These are phyloP conservation scores for Diddensiella transvaalensis DNA, from an alignment of 805 yeast genomes.

Conservation along the genomic window DNA sequence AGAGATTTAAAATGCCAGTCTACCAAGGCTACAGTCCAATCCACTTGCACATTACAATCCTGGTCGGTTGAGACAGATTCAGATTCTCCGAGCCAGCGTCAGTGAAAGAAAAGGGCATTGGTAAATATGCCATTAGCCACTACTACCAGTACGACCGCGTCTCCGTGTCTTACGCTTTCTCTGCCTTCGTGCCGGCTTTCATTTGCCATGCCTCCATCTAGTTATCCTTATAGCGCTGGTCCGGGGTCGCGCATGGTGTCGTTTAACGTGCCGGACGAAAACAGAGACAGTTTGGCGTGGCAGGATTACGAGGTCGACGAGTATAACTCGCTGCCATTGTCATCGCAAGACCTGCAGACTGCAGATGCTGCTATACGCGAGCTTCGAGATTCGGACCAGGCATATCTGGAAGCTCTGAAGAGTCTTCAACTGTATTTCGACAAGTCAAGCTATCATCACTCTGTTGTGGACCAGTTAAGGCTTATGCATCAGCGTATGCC, in stretches of 20 bases:
- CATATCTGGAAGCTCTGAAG: conserved; percentile 10
- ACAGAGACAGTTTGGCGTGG: neutral
- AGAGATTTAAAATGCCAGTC: too few relatives aligned
- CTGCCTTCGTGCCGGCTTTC: neutral
- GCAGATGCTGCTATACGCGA: conserved; percentile 8
- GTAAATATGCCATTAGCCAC: too few relatives aligned
- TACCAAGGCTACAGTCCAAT: too few relatives aligned
- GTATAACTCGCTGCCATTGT: neutral
- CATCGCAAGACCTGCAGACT: conserved; percentile 2
- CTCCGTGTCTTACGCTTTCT: conserved; percentile 2
- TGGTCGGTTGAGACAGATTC: too few relatives aligned
- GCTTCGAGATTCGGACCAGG: conserved; percentile 10
- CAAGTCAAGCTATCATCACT: neutral
- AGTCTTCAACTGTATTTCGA: conserved; percentile 5
- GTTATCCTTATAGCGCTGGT: neutral
- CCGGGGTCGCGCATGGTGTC: neutral
- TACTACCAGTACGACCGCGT: too few relatives aligned
- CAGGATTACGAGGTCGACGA: neutral
- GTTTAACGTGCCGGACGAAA: neutral
- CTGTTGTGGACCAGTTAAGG: conserved; percentile 4
- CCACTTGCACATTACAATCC: too few relatives aligned
- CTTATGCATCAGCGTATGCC: conserved; percentile 10
- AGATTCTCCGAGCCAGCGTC: too few relatives aligned
- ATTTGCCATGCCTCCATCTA: neutral
- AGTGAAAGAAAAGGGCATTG: too few relatives aligned